Evolutionary conservation across 1,284 basidiomycete species (phyloP), one percentile per base, ranked within the genome.

Genomic region (Pterulicium gracile): DNA sequence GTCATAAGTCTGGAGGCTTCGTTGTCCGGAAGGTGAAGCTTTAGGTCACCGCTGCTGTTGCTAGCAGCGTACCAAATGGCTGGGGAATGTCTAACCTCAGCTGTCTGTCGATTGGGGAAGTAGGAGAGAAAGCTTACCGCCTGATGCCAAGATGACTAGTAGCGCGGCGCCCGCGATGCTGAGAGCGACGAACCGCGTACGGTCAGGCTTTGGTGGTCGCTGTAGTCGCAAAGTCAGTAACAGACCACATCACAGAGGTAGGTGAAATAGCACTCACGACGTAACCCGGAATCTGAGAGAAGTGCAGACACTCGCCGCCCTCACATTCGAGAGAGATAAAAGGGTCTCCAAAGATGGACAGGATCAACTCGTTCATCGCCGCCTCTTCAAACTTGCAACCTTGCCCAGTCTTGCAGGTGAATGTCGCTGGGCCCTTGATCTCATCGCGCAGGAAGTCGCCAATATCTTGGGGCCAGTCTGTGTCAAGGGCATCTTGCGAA

Each of bases 351-450:
- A 98, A 98, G 52, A 98, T 83, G 53, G 87, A 83, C 57, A 85
- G 80, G 62, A 98, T 98, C 44, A 98, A 75, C 24, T 83, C 73
- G 59, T 98, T 96, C 95, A 98, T 97, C 0, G 88, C 91, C 0
- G 91, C 90, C 58, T 98, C 95, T 59, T 93, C 85, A 57, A 98
- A 98, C 50, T 73, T 78, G 67, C 94, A 98, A 2, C 74, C 79
- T 53, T 72, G 59, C 24, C 79, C 83, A 2, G 81, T 74, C 53
- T 75, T 81, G 68, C 94, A 96, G 48, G 76, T 82, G 66, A 98
- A 97, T 18, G 71, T 72, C 0, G 88, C 94, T 0, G 95, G 95
- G 0, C 95, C 95, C 51, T 80, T 85, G 64, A 98, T 96, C 56
- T 89, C 81, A 55, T 96, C 84, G 19, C 66, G 75, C 51, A 98